Conservation (phyloP, 2,329 filamentous ascomycete genomes). For the Plectosphaerella cucumerina region DNA sequence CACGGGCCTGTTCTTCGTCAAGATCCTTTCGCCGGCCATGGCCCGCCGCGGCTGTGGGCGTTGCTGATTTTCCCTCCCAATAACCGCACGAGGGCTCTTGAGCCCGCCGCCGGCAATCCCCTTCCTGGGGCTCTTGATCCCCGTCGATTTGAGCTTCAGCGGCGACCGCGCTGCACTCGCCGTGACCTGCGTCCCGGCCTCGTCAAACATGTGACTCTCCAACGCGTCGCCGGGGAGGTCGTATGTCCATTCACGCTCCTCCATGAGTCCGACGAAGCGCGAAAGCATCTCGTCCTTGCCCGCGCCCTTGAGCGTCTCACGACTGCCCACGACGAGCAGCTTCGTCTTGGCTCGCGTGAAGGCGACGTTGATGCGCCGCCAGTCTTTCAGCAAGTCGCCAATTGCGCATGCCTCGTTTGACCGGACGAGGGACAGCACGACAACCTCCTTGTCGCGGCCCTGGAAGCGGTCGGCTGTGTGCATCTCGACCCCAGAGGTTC, state of each 20-base stretch:
- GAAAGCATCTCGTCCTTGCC: constrained; percentile 72
- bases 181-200: constrained; percentile 45
- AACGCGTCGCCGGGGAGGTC: constrained; percentile 63
- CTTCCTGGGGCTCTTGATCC: constrained; percentile 20
- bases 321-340: constrained; percentile 81
- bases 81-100: neutral
- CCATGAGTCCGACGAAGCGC: constrained; percentile 73
- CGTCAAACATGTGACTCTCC: constrained; percentile 65
- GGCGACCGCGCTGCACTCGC: constrained; percentile 18
- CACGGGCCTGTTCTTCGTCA: constrained; percentile 64
- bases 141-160: constrained; percentile 16
- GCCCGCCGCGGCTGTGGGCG: constrained; percentile 46
- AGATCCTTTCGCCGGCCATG: constrained; percentile 55
- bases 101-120: neutral
- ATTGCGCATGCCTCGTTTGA: constrained; percentile 79
- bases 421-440: constrained; percentile 82
- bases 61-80: constrained; percentile 39
- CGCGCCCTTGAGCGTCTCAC: constrained; percentile 70
- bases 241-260: constrained; percentile 73
- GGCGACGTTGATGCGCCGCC: constrained; percentile 91
- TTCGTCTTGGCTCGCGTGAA: constrained; percentile 93
- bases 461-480: constrained; percentile 97
- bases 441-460: constrained; percentile 89
- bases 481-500: constrained; percentile 70
- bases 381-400: constrained; percentile 88